A percentile compares a stretch with the other conserved stretches of the same genome.
Evolutionary conservation across 1,139 yeast species (phyloP).

Genomic region (Pichia sp.): DNA sequence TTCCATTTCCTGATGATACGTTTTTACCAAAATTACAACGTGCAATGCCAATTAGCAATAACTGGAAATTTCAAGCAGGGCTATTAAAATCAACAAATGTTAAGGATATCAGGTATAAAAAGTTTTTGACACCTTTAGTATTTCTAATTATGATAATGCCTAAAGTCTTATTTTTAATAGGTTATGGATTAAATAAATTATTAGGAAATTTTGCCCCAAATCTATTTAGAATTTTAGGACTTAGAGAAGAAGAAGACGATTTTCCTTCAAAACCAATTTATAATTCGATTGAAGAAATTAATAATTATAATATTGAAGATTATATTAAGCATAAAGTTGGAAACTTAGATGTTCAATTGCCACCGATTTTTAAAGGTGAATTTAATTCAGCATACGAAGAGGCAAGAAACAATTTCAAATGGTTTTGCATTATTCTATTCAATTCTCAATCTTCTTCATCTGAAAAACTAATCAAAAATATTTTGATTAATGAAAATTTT

Average conservation of each 20-base stretch:
- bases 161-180: slow-evolving; percentile 31
- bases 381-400: slow-evolving; percentile 42
- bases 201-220: slow-evolving; percentile 30
- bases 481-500: slow-evolving; percentile 32
- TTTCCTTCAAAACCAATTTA: slow-evolving; percentile 31
- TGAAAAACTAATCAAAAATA: slow-evolving; percentile 27
- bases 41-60: slow-evolving; percentile 35
- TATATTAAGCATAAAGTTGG: slow-evolving; percentile 15
- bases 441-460: no score
- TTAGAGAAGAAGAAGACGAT: slow-evolving; percentile 25
- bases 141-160: slow-evolving; percentile 44
- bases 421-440: slow-evolving; percentile 42
- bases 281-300: slow-evolving; percentile 17
- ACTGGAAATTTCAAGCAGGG: slow-evolving; percentile 31
- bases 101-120: slow-evolving; percentile 2
- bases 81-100: slow-evolving; percentile 3
- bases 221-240: slow-evolving; percentile 30
- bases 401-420: slow-evolving; percentile 37
- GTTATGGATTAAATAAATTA: slow-evolving; percentile 34
- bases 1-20: slow-evolving; percentile 31
- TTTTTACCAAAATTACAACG: slow-evolving; percentile 29
- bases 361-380: slow-evolving; percentile 27
- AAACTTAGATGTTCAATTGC: slow-evolving; percentile 21
- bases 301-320: slow-evolving; percentile 17
- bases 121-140: slow-evolving; percentile 33